Evolutionary conservation across 495 filamentous ascomycete species (phyloP).

Genomic region (Lepraria neglecta): DNA sequence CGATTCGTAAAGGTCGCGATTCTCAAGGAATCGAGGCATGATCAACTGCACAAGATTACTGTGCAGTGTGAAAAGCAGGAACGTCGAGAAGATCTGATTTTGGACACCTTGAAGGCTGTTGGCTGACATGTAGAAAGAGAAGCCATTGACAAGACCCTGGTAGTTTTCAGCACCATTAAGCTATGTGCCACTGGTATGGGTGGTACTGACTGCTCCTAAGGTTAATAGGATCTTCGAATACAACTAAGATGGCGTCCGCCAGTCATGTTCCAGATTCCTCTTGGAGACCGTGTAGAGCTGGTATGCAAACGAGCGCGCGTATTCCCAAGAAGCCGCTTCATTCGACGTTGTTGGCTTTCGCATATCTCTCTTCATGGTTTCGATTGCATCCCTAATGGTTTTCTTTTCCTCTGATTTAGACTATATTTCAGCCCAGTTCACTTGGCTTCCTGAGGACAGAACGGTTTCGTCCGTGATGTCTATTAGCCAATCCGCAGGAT

Average conservation of each 20-base stretch:
- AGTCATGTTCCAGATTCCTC: slow-evolving; percentile 52
- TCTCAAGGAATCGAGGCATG: slow-evolving; percentile 49
- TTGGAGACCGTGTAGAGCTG: slow-evolving; percentile 13
- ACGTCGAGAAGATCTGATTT: slow-evolving; percentile 41
- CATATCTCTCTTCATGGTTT: slow-evolving; percentile 13
- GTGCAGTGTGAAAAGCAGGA: slow-evolving; percentile 47
- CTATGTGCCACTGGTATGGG: slow-evolving; percentile 36
- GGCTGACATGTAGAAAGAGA: slow-evolving; percentile 40
- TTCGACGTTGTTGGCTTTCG: not conserved
- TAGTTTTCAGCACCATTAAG: slow-evolving; percentile 12
- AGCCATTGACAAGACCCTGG: slow-evolving; percentile 37
- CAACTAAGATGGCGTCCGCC: slow-evolving; percentile 55
- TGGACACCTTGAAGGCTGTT: slow-evolving; percentile 25
- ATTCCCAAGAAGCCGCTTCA: not conserved
- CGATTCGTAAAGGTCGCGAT: slow-evolving; percentile 47
- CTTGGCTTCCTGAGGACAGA: slow-evolving; percentile 31
- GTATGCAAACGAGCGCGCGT: slow-evolving; percentile 1
- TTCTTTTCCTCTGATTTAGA: slow-evolving; percentile 39
- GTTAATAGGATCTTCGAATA: slow-evolving; percentile 38
- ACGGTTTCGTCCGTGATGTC: slow-evolving; percentile 49
- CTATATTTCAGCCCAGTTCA: slow-evolving; percentile 51
- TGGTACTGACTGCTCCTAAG: slow-evolving; percentile 34
- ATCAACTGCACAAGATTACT: slow-evolving; percentile 48
- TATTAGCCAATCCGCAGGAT: slow-evolving; percentile 65
- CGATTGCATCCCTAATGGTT: not conserved